These are phyloP conservation scores for Calonectria honghensis DNA, from an alignment of 2,329 filamentous ascomycete genomes.

Conservation along the genomic window DNA sequence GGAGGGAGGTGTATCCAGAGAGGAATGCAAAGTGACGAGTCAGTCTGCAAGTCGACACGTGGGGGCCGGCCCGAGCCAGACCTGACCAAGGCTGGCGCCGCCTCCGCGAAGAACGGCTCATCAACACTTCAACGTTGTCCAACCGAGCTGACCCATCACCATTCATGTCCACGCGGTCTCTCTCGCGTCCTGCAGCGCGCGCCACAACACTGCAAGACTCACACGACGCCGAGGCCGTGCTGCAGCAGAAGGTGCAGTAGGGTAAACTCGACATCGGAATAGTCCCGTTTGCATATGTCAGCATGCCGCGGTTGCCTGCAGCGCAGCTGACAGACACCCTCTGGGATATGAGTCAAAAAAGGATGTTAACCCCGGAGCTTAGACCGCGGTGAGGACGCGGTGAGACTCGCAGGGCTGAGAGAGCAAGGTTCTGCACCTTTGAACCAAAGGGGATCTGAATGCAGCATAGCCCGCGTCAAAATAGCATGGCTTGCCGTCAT, in stretches of 20 bases:
- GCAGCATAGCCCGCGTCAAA: constrained; percentile 40
- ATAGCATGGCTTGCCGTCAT: constrained; percentile 31
- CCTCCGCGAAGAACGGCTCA: constrained; percentile 29
- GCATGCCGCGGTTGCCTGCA: constrained; percentile 47
- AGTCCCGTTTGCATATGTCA: constrained; percentile 47
- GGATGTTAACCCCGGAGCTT: constrained; percentile 27
- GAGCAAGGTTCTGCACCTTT: constrained; percentile 28
- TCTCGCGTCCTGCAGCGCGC: constrained; percentile 44
- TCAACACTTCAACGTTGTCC: constrained; percentile 1
- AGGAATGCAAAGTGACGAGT: constrained; percentile 48
- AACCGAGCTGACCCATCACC: constrained; percentile 38
- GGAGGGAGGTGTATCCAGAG: constrained; percentile 42
- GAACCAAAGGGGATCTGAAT: constrained; percentile 35
- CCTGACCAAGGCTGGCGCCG: constrained; percentile 37
- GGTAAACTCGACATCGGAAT: constrained; percentile 30
- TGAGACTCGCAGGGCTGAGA: constrained; percentile 50
- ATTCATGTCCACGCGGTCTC: constrained; percentile 40
- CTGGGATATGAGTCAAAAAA: constrained; percentile 30
- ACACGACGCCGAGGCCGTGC: constrained; percentile 30
- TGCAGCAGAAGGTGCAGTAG: constrained; percentile 31
- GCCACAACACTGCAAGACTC: constrained; percentile 31
- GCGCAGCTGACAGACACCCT: constrained; percentile 49
- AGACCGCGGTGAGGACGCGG: constrained; percentile 46
- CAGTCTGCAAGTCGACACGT: constrained; percentile 54
- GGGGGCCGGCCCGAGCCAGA: constrained; percentile 56